phyloP scores from a whole-genome alignment of 805 yeast species.

The Myxozyma nipponensis region DNA sequence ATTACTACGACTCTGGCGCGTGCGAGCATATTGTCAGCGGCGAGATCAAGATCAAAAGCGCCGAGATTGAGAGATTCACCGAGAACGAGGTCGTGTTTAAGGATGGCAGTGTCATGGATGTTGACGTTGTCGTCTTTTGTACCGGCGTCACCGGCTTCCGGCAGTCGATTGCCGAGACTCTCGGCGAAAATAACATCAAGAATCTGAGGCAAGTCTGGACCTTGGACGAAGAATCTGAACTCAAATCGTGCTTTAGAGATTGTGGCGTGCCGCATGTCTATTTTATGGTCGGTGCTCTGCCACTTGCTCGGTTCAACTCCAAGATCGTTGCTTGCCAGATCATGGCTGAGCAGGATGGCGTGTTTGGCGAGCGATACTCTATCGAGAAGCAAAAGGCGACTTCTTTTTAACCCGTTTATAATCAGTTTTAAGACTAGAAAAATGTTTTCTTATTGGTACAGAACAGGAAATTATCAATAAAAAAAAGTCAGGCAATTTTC shows the following conservation, averaged over 20 bases:
- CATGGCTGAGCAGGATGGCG: conserved; percentile 34
- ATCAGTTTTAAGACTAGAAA: too few species aligned
- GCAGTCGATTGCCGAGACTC: conserved; percentile 1
- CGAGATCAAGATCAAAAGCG: conserved; percentile 1
- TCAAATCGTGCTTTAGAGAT: conserved; percentile 1
- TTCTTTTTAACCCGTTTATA: too few species aligned
- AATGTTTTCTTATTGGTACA: too few species aligned
- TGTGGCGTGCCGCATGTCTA: conserved; percentile 1
- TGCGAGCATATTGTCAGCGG: conserved; percentile 3
- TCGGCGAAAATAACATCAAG: neutral
- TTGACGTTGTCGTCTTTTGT: conserved; percentile 1
- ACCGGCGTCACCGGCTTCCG: neutral
- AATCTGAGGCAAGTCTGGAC: conserved; percentile 1
- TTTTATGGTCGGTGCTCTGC: conserved; percentile 1
- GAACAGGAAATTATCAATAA: too few species aligned
- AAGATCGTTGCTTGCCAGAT: conserved; percentile 1
- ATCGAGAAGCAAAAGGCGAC: conserved; percentile 24
- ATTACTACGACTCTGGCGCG: conserved; percentile 6
- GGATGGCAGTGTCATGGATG: neutral
- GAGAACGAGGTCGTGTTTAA: conserved; percentile 1
- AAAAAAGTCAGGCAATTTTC: too few species aligned
- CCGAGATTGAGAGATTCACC: conserved; percentile 3
- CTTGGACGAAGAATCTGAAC: conserved; percentile 1
- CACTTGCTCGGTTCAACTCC: conserved; percentile 4
- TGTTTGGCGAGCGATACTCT: conserved; percentile 23